A percentile compares a stretch with the other conserved stretches of the same genome.
These are phyloP conservation scores for Crithidia sp. DNA, from an alignment of 208 protist genomes.

Conservation along the genomic window DNA sequence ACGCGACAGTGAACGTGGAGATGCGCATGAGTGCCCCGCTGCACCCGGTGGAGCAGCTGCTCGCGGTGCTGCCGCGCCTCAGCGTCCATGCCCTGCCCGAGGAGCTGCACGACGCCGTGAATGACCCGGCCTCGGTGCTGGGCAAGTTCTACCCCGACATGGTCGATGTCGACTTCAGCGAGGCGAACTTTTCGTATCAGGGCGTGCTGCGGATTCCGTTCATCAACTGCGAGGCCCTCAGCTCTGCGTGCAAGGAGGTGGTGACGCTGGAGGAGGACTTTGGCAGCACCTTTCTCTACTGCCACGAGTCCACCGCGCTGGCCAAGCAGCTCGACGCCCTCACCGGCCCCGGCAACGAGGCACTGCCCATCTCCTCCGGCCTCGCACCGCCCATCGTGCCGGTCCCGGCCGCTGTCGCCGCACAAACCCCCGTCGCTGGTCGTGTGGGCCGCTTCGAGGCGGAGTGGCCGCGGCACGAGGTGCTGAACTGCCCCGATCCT, in stretches of 20 bases:
- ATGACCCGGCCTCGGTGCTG: constrained; percentile 92
- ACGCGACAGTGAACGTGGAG: constrained; percentile 55
- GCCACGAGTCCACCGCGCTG: constrained; percentile 55
- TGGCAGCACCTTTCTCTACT: constrained; percentile 78
- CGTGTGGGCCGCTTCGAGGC: constrained; percentile 56
- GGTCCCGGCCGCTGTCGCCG: constrained; percentile 46
- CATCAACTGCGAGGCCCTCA: constrained; percentile 73
- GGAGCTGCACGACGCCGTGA: constrained; percentile 91
- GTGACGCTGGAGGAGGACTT: constrained; percentile 79
- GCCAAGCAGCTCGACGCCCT: constrained; percentile 45
- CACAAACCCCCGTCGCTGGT: constrained; percentile 68
- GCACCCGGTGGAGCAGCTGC: constrained; percentile 98
- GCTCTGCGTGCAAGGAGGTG: constrained; percentile 57
- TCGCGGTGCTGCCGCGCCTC: constrained; percentile 95
- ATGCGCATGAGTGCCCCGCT: constrained; percentile 90
- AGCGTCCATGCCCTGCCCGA: constrained; percentile 92
- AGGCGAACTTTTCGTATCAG: constrained; percentile 95
- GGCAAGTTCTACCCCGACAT: constrained; percentile 97
- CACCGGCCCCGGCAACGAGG: constrained; percentile 24
- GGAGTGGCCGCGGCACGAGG: constrained; percentile 67
- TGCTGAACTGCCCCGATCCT: constrained; percentile 73
- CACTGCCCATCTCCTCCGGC: constrained; percentile 20
- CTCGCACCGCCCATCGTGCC: constrained; percentile 29
- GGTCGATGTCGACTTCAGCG: constrained; percentile 97
- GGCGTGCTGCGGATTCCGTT: constrained; percentile 89